Evolutionary conservation across 1,284 basidiomycete genomes (phyloP).

Genomic region (Sporisorium reilianum): DNA sequence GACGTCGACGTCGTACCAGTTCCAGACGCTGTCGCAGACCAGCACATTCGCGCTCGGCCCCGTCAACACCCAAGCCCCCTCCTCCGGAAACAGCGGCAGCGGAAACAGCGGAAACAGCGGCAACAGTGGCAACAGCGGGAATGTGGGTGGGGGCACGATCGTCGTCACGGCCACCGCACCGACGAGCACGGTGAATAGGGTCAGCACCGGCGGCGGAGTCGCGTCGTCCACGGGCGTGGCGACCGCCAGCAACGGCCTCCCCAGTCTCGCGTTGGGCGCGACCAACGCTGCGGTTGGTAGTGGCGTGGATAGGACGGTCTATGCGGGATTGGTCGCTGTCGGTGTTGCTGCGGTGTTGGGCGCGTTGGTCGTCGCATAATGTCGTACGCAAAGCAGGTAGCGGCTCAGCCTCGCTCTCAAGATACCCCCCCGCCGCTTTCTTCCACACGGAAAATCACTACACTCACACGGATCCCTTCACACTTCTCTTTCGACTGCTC

Average conservation of each 20-base stretch:
- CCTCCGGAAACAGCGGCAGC: background rate
- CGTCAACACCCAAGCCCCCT: slow-evolving; percentile 4
- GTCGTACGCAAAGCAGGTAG: too few relatives aligned
- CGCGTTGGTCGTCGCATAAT: slow-evolving; percentile 4
- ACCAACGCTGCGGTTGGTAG: background rate
- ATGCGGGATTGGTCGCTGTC: background rate
- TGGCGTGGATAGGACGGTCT: background rate
- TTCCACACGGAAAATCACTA: background rate
- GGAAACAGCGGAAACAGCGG: background rate
- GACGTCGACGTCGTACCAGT: slow-evolving; percentile 41
- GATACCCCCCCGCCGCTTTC: too few relatives aligned
- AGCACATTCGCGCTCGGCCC: slow-evolving; percentile 28
- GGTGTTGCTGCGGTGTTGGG: background rate
- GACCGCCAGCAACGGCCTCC: slow-evolving; percentile 17
- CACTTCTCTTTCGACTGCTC: background rate
- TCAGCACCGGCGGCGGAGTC: background rate
- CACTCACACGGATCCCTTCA: background rate
- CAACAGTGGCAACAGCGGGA: slow-evolving; percentile 2
- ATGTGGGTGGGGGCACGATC: slow-evolving; percentile 19
- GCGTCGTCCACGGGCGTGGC: background rate
- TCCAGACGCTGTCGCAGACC: slow-evolving; percentile 38
- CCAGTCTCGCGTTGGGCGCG: slow-evolving; percentile 17
- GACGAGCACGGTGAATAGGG: slow-evolving; percentile 11
- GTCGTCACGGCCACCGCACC: slow-evolving; percentile 34
- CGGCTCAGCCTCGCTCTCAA: background rate